phyloP scores from a whole-genome alignment of 495 filamentous ascomycete genomes.

The Sabuloglossum arenarium region DNA sequence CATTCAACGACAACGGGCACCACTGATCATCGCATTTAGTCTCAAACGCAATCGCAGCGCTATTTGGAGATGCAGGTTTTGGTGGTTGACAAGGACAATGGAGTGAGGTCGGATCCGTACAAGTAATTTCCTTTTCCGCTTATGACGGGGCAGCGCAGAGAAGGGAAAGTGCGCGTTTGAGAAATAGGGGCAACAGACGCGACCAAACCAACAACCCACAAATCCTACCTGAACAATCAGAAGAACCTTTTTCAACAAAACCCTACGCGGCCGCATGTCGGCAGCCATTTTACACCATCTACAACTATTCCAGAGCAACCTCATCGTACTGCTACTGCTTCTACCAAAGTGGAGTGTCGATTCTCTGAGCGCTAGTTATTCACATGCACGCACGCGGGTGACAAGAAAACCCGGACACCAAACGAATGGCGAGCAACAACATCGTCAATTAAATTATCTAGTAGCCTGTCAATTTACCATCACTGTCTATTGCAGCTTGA shows the following conservation, averaged over 20 bases:
- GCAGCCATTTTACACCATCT: too few species aligned
- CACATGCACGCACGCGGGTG: neutral
- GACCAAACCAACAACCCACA: neutral
- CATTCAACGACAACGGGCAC: neutral
- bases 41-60: neutral
- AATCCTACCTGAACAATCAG: neutral
- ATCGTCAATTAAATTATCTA: neutral
- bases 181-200: constrained; percentile 1
- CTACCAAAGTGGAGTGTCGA: too few species aligned
- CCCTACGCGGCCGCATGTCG: too few species aligned
- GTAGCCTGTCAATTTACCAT: neutral
- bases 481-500: neutral
- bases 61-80: neutral
- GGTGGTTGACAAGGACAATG: neutral
- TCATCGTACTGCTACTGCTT: too few species aligned
- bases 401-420: neutral
- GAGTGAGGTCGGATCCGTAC: neutral
- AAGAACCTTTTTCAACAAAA: too few species aligned
- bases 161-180: constrained; percentile 3
- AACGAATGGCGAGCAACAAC: neutral
- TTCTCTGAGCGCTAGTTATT: too few species aligned
- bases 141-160: neutral
- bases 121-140: neutral
- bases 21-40: neutral
- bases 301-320: too few species aligned